Base-by-base conservation (phyloP, 1,284 basidiomycete genomes). In the Trametes polyzona region DNA sequence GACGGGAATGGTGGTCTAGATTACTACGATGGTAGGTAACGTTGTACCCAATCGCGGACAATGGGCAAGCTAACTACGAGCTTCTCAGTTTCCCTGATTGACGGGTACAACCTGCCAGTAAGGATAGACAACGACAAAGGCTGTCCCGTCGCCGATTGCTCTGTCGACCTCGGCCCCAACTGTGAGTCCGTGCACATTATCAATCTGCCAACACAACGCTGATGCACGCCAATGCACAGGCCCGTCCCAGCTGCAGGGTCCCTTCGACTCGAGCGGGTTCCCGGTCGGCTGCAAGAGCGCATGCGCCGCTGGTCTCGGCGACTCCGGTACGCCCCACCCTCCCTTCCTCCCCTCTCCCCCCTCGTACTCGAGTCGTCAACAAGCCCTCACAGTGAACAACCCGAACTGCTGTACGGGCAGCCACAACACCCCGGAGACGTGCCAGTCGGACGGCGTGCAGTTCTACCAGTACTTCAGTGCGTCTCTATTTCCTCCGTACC, bases 401-500 rank as follows among this genome's bases (percentile, higher is more conserved):
- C 54, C 72, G 10, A 74, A 78, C 69, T 81, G 80, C 72, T 82
- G 79, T 71, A 73, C 74, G 21, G 80, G 78, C 14, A 51, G 54
- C n/a, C 65, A 74, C 68, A 68, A 73, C 69, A 80, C 76, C 14
- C 69, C 75, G 0, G 65, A 63, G 19, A 77, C 78, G 0, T 81
- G 79, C 67, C 78, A 78, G n/a, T 39, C 73, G 4, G 73, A 72
- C 21, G 76, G 76, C 46, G 75, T 79, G 3, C 58, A 64, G 23
- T 75, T 69, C 65, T 82, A 82, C 69, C 60, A 60, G 39, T 81
- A 76, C 70, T 82, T 82, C 74, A 82, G 75, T 76, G 50, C 59
- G 76, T 71, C 32, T 33, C 23, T 1, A 19, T 40, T n/a, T 19
- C 39, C 17, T 2, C n/a, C n/a, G n/a, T n/a, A n/a, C n/a, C n/a